Evolutionary conservation across 176 grass and related monocot genomes (phyloP).

Genomic region (Elymus sibiricus): DNA sequence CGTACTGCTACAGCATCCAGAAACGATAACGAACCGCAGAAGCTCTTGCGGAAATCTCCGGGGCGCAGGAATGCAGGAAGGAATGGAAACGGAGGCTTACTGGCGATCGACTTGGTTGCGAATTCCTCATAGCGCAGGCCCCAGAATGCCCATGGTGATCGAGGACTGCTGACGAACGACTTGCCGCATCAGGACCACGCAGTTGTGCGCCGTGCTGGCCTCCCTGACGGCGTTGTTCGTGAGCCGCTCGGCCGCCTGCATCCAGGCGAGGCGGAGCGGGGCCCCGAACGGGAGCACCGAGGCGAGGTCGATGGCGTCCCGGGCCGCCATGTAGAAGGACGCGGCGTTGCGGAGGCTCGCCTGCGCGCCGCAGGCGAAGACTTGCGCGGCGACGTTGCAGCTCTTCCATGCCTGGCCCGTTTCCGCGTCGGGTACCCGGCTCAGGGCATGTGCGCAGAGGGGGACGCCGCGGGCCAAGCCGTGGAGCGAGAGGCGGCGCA

Average conservation of each 20-base stretch:
- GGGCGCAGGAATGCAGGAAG: not conserved
- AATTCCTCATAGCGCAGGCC: not conserved
- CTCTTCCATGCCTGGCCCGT: not conserved
- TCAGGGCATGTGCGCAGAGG: not conserved
- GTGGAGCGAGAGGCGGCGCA: not conserved
- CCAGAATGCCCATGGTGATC: not conserved
- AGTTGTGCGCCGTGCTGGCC: not conserved
- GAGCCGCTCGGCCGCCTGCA: conserved; percentile 3
- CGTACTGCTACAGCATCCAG: not conserved
- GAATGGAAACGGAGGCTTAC: not conserved
- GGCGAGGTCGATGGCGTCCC: not conserved
- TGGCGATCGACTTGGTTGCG: not conserved
- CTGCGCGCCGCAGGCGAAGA: not conserved
- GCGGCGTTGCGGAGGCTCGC: not conserved
- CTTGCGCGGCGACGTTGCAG: not conserved
- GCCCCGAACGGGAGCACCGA: not conserved
- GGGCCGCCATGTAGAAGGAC: not conserved
- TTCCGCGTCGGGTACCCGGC: not conserved
- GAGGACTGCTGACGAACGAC: not conserved
- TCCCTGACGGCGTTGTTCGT: not conserved
- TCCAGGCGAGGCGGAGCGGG: not conserved
- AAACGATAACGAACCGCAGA: not conserved
- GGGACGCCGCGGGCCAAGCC: not conserved
- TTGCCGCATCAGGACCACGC: not conserved
- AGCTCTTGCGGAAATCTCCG: not conserved